A percentile compares a stretch with the other conserved stretches of the same genome.
phyloP scores from a whole-genome alignment of 805 yeast species.

The Candida silvicultrix region DNA sequence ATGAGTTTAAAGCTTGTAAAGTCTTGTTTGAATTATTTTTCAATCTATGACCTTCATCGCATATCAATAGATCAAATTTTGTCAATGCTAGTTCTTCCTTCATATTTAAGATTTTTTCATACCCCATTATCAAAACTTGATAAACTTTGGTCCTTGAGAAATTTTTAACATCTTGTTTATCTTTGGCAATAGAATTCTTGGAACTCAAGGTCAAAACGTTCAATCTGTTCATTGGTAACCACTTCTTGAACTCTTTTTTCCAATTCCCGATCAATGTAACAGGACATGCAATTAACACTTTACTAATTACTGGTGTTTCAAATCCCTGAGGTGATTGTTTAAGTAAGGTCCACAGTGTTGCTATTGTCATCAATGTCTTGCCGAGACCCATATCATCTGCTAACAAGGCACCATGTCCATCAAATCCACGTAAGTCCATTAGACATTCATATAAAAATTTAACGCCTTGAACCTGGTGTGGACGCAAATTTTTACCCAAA shows the following conservation, averaged over 20 bases:
- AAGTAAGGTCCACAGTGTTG: slow-evolving; percentile 77
- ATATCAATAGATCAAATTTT: slow-evolving; percentile 63
- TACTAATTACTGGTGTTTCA: slow-evolving; percentile 36
- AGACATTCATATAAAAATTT: slow-evolving; percentile 76
- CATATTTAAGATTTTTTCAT: slow-evolving; percentile 67
- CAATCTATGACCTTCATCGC: slow-evolving; percentile 90
- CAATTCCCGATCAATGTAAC: slow-evolving; percentile 85
- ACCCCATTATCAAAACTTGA: slow-evolving; percentile 81
- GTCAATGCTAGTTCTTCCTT: slow-evolving; percentile 38
- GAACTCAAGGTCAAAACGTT: slow-evolving; percentile 59
- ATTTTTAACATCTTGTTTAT: slow-evolving; percentile 24
- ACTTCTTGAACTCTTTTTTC: slow-evolving; percentile 82
- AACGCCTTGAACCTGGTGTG: slow-evolving; percentile 86
- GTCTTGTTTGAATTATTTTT: slow-evolving; percentile 72
- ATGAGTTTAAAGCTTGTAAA: slow-evolving; percentile 47
- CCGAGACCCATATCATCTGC: slow-evolving; percentile 99
- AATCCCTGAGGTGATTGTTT: slow-evolving; percentile 46
- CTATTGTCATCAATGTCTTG: slow-evolving; percentile 79
- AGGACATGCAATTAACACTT: slow-evolving; percentile 82
- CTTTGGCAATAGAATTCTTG: slow-evolving; percentile 42
- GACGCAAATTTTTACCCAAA: slow-evolving; percentile 50
- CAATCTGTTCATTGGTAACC: slow-evolving; percentile 55
- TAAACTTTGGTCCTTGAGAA: slow-evolving; percentile 59
- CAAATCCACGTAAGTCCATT: slow-evolving; percentile 53
- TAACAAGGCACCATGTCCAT: slow-evolving; percentile 65